These are phyloP conservation scores for Choanephora cucurbitarum DNA, from an alignment of 371 early-diverging fungal species.

Conservation along the genomic window DNA sequence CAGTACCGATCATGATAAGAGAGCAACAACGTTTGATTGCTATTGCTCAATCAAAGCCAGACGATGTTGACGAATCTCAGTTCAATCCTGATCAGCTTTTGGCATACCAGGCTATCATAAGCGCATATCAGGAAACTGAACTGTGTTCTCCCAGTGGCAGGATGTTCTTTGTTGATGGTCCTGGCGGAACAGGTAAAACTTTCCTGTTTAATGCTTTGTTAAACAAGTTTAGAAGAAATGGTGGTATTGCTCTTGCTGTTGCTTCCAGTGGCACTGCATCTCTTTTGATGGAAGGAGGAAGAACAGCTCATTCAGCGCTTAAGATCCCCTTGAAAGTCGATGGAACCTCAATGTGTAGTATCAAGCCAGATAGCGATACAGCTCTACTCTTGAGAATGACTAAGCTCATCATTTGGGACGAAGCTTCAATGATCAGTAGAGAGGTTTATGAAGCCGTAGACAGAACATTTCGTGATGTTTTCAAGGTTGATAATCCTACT, in stretches of 20 bases:
- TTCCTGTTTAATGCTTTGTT: neutral
- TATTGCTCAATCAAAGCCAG: too few species aligned
- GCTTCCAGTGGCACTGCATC: conserved; percentile 32
- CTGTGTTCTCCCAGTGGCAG: too few species aligned
- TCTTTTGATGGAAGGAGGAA: conserved; percentile 21
- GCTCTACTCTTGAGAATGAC: conserved; percentile 12
- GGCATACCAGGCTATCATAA: too few species aligned
- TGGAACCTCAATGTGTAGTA: too few species aligned
- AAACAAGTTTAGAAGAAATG: neutral
- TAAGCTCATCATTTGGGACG: conserved; percentile 27
- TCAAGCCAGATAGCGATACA: neutral
- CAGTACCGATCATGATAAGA: too few species aligned
- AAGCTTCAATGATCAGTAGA: conserved; percentile 21
- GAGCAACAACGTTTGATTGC: too few species aligned
- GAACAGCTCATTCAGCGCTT: conserved; percentile 27
- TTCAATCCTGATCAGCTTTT: neutral
- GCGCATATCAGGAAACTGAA: too few species aligned
- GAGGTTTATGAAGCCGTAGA: conserved; percentile 27
- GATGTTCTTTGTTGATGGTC: conserved; percentile 19
- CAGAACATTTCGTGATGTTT: conserved; percentile 24
- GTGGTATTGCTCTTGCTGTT: neutral
- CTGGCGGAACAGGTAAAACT: conserved; percentile 14
- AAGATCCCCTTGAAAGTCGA: neutral
- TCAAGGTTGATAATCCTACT: conserved; percentile 1
- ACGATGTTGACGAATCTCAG: too few species aligned